Evolutionary conservation across 306 rosid genomes (phyloP).

Genomic region (Trifolium subterraneum): DNA sequence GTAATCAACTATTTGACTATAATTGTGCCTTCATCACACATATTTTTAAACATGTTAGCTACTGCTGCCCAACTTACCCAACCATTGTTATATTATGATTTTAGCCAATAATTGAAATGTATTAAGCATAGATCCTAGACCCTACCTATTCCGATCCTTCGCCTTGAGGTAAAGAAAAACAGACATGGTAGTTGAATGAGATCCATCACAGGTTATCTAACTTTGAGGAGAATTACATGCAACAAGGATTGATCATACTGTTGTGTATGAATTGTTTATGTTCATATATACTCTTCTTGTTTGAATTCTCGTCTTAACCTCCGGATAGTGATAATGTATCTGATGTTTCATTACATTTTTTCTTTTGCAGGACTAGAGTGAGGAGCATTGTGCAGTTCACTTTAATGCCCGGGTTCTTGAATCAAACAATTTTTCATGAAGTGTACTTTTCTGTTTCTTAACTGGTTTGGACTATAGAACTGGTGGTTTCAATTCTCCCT

Average conservation of each 20-base stretch:
- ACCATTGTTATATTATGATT: neutral
- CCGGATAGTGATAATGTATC: neutral
- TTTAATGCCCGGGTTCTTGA: slow-evolving; percentile 17
- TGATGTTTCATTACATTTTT: neutral
- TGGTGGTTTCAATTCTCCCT: neutral
- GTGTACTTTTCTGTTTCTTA: slow-evolving; percentile 2
- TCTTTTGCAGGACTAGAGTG: slow-evolving; percentile 48
- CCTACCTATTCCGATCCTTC: neutral
- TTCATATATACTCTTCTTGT: neutral
- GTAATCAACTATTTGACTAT: neutral
- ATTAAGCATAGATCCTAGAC: neutral
- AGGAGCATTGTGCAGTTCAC: slow-evolving; percentile 21
- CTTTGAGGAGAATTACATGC: neutral
- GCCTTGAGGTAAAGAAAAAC: neutral
- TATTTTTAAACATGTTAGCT: slow-evolving; percentile 2
- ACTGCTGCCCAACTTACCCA: neutral
- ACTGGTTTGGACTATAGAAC: slow-evolving; percentile 7
- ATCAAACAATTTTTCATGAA: neutral
- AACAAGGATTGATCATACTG: neutral
- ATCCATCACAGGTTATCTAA: slow-evolving; percentile 7
- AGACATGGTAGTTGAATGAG: neutral
- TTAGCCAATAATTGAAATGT: neutral
- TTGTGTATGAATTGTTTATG: no score
- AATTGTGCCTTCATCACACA: no score
- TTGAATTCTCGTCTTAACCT: neutral